Evolutionary conservation across 2,329 filamentous ascomycete genomes (phyloP), one percentile per base, ranked within the genome.

Genomic region (Madurella fahalii): DNA sequence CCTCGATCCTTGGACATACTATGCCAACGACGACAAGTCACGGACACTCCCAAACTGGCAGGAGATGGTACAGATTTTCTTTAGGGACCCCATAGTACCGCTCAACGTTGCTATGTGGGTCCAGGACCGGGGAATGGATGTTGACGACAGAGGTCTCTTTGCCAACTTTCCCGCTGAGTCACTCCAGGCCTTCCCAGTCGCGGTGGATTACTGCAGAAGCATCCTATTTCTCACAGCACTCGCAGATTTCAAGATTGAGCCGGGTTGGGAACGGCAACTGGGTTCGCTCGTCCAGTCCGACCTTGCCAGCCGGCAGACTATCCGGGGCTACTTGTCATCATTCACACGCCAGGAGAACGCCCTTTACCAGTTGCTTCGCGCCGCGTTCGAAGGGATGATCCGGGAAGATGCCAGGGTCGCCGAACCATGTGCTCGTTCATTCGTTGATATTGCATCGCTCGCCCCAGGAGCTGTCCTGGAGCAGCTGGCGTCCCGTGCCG

Each of bases 221-320:
- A 77, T 82, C 2, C 64, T 84, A 52, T 73, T 82, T 42, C 70
- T 83, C 2, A 65, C 74, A 1, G 78, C 78, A 0, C 67, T 82
- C 2, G 66, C 70, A 40, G 58, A 78, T 47, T 74, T 79, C 53
- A 78, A 80, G 9, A 69, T 90, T 20, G 87, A 93, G 61, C 84
- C 87, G 44, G 89, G 93, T 58, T 97, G 94, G 94, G 87, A 91
- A 67, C 79, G 85, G 44, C 86, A 87, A 61, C 76, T 97, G 2
- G 87, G 92, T 61, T 82, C 84, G 1, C 77, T 87, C 7, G 77
- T 94, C 31, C 80, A 84, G 40, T 88, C 86, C 5, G 87, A 93
- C 64, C 78, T 86, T 54, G 73, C 78, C 44, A 83, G 83, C 11
- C 80, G 89, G 40, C 70, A 78, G 25, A 77, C 77, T 5, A 77